Conservation (phyloP, 2,329 filamentous ascomycete species). For the Alternaria consortialis region DNA sequence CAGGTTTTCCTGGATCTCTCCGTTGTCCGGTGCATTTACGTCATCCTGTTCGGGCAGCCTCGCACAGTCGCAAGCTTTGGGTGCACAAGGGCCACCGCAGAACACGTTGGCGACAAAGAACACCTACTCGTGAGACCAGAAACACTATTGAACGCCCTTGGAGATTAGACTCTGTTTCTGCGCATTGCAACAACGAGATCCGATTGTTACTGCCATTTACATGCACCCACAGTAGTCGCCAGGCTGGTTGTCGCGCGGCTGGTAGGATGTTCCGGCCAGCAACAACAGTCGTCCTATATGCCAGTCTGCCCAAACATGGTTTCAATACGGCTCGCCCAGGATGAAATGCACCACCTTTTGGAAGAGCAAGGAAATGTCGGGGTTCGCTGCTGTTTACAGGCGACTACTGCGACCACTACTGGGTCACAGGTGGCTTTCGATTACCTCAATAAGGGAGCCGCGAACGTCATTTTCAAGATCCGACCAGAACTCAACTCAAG, state of each 20-base stretch:
- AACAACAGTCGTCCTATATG: constrained; percentile 3
- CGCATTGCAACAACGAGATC: neutral
- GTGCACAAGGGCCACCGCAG: constrained; percentile 3
- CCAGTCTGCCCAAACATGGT: constrained; percentile 6
- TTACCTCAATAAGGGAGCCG: constrained; percentile 47
- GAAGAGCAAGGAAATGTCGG: constrained; percentile 10
- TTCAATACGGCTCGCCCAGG: constrained; percentile 11
- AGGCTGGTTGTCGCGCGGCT: constrained; percentile 11
- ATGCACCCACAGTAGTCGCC: constrained; percentile 14
- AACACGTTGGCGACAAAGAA: constrained; percentile 2
- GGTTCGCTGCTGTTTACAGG: constrained; percentile 27
- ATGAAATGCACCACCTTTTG: constrained; percentile 18
- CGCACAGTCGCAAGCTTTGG: constrained; percentile 4
- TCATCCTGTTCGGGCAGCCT: constrained; percentile 1
- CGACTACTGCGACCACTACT: constrained; percentile 4
- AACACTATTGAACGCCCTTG: neutral
- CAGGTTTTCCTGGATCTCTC: neutral
- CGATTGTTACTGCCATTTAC: neutral
- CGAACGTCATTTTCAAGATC: constrained; percentile 46
- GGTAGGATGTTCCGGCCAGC: constrained; percentile 14
- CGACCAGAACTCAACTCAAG: constrained; percentile 13
- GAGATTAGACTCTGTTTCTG: neutral
- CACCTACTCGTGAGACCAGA: constrained; percentile 3
- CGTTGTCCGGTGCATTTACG: neutral
- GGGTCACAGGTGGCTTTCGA: constrained; percentile 25